A percentile compares a stretch with the other conserved stretches of the same genome.
Conservation (phyloP, 1,284 basidiomycete genomes). For the Ustilago lituana region DNA sequence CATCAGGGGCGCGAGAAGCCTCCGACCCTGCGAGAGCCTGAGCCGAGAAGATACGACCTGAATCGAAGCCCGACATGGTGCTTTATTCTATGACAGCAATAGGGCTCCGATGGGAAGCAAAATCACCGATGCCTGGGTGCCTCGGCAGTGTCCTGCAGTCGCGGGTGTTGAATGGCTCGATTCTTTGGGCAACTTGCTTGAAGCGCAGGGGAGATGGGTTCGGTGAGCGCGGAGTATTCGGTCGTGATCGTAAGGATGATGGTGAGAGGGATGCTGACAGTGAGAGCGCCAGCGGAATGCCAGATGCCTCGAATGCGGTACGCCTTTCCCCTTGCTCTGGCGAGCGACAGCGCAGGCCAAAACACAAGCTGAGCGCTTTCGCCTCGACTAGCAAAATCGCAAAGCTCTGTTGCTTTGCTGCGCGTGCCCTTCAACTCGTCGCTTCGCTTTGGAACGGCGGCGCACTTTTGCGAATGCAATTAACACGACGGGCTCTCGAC, state of each 20-base stretch:
- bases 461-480: slow-evolving; percentile 19
- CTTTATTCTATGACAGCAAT: neutral
- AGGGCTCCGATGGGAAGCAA: too few species aligned
- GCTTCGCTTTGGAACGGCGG: too few species aligned
- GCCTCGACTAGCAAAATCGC: neutral
- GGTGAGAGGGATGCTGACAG: neutral
- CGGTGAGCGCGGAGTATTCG: too few species aligned
- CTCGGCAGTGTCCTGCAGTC: too few species aligned
- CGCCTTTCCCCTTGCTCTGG: neutral
- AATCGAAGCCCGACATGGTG: slow-evolving; percentile 66
- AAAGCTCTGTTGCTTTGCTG: slow-evolving; percentile 8
- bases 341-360: neutral
- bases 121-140: too few species aligned
- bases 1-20: slow-evolving; percentile 60
- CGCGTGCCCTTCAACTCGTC: neutral
- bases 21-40: slow-evolving; percentile 60
- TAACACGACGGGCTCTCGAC: slow-evolving; percentile 42
- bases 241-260: neutral
- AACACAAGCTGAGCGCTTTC: neutral
- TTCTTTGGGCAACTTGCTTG: too few species aligned
- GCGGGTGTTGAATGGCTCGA: too few species aligned
- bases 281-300: neutral
- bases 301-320: too few species aligned
- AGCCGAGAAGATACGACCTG: slow-evolving; percentile 62
- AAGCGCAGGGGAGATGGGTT: too few species aligned